Evolutionary conservation across 441 rosid genomes (phyloP), one percentile per base, ranked within the genome.

Genomic region (Eugenia klotzschiana): DNA sequence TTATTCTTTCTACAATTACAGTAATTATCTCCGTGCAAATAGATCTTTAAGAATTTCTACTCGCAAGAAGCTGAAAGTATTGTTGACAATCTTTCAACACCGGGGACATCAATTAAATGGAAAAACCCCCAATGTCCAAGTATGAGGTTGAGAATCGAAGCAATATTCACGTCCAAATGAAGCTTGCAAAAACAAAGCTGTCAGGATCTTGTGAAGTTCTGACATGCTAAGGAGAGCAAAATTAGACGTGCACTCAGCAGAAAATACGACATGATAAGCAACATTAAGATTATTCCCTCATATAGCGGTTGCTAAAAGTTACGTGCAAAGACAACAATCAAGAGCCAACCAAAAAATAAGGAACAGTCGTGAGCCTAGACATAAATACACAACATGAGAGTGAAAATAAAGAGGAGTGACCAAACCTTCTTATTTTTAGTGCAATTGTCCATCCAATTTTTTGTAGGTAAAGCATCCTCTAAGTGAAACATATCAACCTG

Each of bases 401-500:
- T 13, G 10, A 53, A 83, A 41, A 37, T 13, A 73, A 72, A 37
- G 77, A 33, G 77, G 77, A 69, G 77, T 9, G 46, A 60, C n/a
- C n/a, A 55, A 84, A 95, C 99, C 98, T 89, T 95, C 89, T 93
- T 94, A 89, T 93, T 90, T 85, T 90, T 92, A 86, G 27, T 84
- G 84, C 94, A 95, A 83, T 93, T 94, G 86, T 91, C 98, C 89
- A 89, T 94, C 99, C 99, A 97, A 82, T 88, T 90, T 87, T 93
- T 89, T 82, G 89, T 84, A 9, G 95, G 91, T 81, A 92, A 87
- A 80, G 88, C 72, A 86, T 89, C 91, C 88, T 94, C 92, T 80
- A 97, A 88, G 91, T 97, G 97, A 85, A 93, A 94, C 82, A 93
- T 87, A 87, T 95, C 98, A 89, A 91, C 99, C 99, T 97, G 92